Percentiles rank a stretch among this genome's conserved stretches.
Conservation (phyloP, 139 green algal genomes). For the Chlamydomonas sphaeroides region DNA sequence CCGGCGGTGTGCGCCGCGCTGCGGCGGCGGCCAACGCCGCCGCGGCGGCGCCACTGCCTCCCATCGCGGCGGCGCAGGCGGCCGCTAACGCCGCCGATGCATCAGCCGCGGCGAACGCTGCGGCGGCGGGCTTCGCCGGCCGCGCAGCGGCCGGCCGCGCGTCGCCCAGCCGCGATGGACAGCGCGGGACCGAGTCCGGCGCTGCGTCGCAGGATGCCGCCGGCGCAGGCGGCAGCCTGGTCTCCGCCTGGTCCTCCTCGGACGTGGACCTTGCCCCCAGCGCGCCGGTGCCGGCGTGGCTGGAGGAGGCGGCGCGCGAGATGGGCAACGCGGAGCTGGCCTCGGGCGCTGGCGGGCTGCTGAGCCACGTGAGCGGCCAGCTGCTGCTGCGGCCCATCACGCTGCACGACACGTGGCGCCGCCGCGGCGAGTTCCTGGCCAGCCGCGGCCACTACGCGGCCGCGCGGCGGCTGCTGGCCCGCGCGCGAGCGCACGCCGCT, state of each 20-base stretch:
- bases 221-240: too few relatives aligned
- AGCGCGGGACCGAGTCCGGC: too few relatives aligned
- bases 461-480: constrained; percentile 37
- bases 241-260: too few relatives aligned
- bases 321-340: constrained; percentile 27
- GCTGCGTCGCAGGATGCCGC: too few relatives aligned
- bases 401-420: constrained; percentile 55
- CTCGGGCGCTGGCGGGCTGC: neutral
- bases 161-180: too few relatives aligned
- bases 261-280: too few relatives aligned
- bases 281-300: constrained; percentile 27
- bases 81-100: neutral
- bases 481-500: constrained; percentile 28
- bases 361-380: constrained; percentile 42
- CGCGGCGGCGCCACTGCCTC: neutral
- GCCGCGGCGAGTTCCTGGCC: constrained; percentile 36
- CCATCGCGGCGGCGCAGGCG: neutral
- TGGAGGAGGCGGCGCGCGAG: constrained; percentile 44
- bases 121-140: neutral
- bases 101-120: too few relatives aligned
- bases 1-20: constrained; percentile 9
- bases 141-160: too few relatives aligned
- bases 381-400: constrained; percentile 54
- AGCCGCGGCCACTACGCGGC: constrained; percentile 50
- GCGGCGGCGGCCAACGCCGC: constrained; percentile 4